Evolutionary conservation across 176 grass and related monocot species (phyloP), one percentile per base, ranked within the genome.

Genomic region (Panicum miliaceum): DNA sequence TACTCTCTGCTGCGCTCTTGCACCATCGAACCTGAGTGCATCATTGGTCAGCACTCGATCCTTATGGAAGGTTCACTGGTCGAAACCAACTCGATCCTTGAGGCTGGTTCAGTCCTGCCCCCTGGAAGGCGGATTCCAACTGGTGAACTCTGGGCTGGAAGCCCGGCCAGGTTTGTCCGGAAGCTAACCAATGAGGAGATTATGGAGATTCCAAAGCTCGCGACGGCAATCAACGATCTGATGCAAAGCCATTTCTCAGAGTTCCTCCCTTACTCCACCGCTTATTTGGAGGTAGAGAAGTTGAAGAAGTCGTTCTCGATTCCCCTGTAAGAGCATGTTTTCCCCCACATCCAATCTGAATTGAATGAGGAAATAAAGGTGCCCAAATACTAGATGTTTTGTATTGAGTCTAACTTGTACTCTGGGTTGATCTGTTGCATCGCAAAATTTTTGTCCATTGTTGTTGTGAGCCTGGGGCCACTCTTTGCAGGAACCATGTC

Each of bases 21-120:
- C 91, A 99, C 96, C 61, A 96, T 99, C 52, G 96, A 99, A 26
- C 93, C 91, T 18, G 96, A 99, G 84, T 99, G 93, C 76, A 94
- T 99, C 68, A 92, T 99, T 9, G 96, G 96, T 50, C 93, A 96
- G 81, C 96, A 96, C 53, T 99, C 96, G 35, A 80, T 99, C 76
- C 85, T 99, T n/a, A 99, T 96, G 96, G 93, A 99, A 89, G 96
- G 93, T 77, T 99, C 96, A 13, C 73, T 99, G 41, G 91, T 99
- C 12, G 96, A 96, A 85, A 99, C 93, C 26, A 99, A 99, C 67
- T 96, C 96, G 1, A 95, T 99, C 82, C 91, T 99, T 69, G 96
- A 99, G 82, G 91, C 96, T 80, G 96, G 96, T 11, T 99, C 93
- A 8, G 88, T 96, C 62, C 86, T 99, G n/a, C 46, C 93, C 19